Percentiles rank a stretch among this genome's conserved stretches.
Evolutionary conservation across 164 flowering plant genomes (phyloP).

Genomic region (Aristolochia californica): DNA sequence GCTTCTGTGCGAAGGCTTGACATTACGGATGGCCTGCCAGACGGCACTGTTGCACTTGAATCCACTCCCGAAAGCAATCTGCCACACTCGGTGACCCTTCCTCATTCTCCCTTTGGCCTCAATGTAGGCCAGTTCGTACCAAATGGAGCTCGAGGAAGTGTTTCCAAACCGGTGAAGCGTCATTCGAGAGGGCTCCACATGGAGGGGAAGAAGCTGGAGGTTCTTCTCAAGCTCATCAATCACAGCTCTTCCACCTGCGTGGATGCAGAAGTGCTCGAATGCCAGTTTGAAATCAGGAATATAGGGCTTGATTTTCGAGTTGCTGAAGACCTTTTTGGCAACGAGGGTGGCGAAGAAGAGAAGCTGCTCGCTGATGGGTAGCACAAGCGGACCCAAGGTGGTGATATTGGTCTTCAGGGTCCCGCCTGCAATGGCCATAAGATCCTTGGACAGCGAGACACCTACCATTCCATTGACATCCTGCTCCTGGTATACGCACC

Average conservation of each 20-base stretch:
- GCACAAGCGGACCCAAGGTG: slow-evolving; percentile 35
- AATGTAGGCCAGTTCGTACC: slow-evolving; percentile 35
- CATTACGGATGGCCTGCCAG: slow-evolving; percentile 25
- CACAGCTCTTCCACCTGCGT: slow-evolving; percentile 37
- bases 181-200: slow-evolving; percentile 39
- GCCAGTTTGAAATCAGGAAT: slow-evolving; percentile 38
- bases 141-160: slow-evolving; percentile 34
- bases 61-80: slow-evolving; percentile 33
- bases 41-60: slow-evolving; percentile 40
- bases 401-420: slow-evolving; percentile 35
- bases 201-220: slow-evolving; percentile 19
- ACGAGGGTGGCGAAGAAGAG: slow-evolving; percentile 26
- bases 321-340: slow-evolving; percentile 19
- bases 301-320: slow-evolving; percentile 26
- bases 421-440: slow-evolving; percentile 36
- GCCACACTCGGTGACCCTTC: slow-evolving; percentile 34
- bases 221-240: slow-evolving; percentile 40
- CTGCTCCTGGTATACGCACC: slow-evolving; percentile 30
- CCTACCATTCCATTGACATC: slow-evolving; percentile 28
- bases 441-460: slow-evolving; percentile 31
- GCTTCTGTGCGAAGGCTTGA: slow-evolving; percentile 18
- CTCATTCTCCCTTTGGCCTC: slow-evolving; percentile 35
- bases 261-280: slow-evolving; percentile 38
- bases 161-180: slow-evolving; percentile 34
- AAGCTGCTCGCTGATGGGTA: slow-evolving; percentile 36